Conservation (phyloP, 306 rosid genomes). For the Gillenia trifoliata region DNA sequence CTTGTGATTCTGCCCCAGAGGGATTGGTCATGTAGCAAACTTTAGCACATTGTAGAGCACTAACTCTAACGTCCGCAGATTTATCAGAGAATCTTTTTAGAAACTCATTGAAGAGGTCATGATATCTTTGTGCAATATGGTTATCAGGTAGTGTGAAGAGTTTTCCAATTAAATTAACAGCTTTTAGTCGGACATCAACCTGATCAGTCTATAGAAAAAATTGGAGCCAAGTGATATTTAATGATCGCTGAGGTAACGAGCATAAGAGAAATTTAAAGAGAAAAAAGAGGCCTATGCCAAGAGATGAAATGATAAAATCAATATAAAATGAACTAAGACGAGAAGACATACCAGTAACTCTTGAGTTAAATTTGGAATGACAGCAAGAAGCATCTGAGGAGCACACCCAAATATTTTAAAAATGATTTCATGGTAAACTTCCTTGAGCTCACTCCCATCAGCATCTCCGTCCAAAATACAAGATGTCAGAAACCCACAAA, state of each 20-base stretch:
- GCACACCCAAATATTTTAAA: conserved; percentile 62
- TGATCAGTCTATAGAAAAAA: conserved; percentile 69
- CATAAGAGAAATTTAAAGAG: neutral
- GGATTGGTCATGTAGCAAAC: conserved; percentile 54
- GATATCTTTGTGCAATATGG: conserved; percentile 54
- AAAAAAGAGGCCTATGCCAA: neutral
- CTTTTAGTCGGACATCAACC: conserved; percentile 88
- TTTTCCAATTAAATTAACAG: conserved; percentile 81
- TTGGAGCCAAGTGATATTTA: conserved; percentile 15
- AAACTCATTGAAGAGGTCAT: conserved; percentile 69
- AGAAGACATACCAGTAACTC: conserved; percentile 59
- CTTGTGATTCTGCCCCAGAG: conserved; percentile 46
- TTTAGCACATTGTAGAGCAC: conserved; percentile 77
- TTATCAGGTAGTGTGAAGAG: conserved; percentile 65
- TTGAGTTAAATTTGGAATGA: conserved; percentile 67
- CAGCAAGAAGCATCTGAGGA: conserved; percentile 75
- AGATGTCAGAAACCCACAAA: conserved; percentile 66
- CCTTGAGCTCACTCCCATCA: conserved; percentile 56
- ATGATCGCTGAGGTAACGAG: neutral
- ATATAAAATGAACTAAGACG: neutral
- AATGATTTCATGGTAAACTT: conserved; percentile 76
- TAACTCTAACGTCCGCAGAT: conserved; percentile 80
- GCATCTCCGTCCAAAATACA: conserved; percentile 73
- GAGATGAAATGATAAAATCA: neutral
- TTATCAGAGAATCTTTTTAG: conserved; percentile 82